A percentile compares a stretch with the other conserved stretches of the same genome.
phyloP scores from a whole-genome alignment of 2,329 filamentous ascomycete genomes.

The Apiospora malaysiana region DNA sequence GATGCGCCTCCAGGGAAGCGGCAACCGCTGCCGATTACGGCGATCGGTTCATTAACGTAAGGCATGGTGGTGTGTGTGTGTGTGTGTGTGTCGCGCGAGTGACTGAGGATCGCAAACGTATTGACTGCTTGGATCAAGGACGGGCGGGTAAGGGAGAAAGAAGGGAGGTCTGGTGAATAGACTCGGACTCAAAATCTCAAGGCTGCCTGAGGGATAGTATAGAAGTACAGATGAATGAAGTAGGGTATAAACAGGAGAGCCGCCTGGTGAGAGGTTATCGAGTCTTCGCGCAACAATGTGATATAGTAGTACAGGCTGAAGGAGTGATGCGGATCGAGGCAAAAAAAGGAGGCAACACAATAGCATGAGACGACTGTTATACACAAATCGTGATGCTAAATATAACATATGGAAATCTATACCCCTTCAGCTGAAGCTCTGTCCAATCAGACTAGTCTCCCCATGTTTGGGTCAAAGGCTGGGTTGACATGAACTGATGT shows the following conservation, averaged over 20 bases:
- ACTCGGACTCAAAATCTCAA: background rate
- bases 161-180: background rate
- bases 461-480: background rate
- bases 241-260: background rate
- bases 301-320: background rate
- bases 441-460: background rate
- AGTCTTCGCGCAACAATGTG: background rate
- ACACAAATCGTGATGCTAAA: background rate
- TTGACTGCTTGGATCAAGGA: background rate
- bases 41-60: constrained; percentile 33
- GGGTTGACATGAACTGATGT: background rate
- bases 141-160: no score
- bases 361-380: background rate
- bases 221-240: background rate
- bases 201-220: background rate
- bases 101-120: background rate
- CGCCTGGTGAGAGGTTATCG: background rate
- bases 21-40: constrained; percentile 39
- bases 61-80: background rate
- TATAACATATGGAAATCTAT: background rate
- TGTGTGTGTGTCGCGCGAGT: no score
- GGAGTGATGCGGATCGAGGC: background rate
- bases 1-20: constrained; percentile 37
- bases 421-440: background rate
- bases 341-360: background rate